Evolutionary conservation across 225 moss, liverwort and hornwort genomes (phyloP).

Genomic region (Takakia lepidozioides): DNA sequence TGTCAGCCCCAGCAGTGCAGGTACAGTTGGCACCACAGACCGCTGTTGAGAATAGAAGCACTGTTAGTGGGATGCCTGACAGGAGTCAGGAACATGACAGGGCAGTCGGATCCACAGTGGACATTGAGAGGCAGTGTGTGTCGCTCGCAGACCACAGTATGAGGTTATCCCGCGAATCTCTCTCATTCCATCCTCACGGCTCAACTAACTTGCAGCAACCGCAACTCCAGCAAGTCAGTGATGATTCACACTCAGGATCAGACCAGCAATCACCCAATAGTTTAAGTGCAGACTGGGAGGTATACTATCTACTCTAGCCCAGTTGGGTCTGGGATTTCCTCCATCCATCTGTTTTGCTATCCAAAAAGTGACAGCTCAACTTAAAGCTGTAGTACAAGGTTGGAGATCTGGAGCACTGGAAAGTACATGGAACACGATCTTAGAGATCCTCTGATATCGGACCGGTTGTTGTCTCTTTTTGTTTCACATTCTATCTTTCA

Average conservation of each 20-base stretch:
- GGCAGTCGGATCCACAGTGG: slow-evolving; percentile 25
- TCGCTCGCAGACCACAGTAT: slow-evolving; percentile 24
- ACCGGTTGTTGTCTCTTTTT: too few species aligned
- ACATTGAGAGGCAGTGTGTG: slow-evolving; percentile 24
- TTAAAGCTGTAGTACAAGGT: too few species aligned
- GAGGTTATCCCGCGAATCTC: slow-evolving; percentile 30
- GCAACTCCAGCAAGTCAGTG: slow-evolving; percentile 43
- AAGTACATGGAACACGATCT: too few species aligned
- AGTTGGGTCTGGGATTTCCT: neutral
- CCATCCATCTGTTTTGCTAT: neutral
- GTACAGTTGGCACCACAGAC: slow-evolving; percentile 25
- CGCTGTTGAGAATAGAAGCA: slow-evolving; percentile 22
- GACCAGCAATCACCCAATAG: slow-evolving; percentile 71
- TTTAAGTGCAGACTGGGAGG: slow-evolving; percentile 62
- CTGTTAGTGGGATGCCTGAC: slow-evolving; percentile 19
- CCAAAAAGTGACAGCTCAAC: too few species aligned
- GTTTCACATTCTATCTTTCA: too few species aligned
- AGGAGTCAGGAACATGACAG: slow-evolving; percentile 30
- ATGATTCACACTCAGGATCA: slow-evolving; percentile 62
- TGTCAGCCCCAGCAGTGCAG: slow-evolving; percentile 23
- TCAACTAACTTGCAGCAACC: slow-evolving; percentile 61
- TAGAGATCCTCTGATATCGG: too few species aligned
- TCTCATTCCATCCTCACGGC: slow-evolving; percentile 29
- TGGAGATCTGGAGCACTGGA: too few species aligned
- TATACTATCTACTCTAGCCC: slow-evolving; percentile 3